Percentiles rank a stretch among this genome's conserved stretches.
phyloP scores from a whole-genome alignment of 805 yeast species.

The Komagataella mondaviorum region DNA sequence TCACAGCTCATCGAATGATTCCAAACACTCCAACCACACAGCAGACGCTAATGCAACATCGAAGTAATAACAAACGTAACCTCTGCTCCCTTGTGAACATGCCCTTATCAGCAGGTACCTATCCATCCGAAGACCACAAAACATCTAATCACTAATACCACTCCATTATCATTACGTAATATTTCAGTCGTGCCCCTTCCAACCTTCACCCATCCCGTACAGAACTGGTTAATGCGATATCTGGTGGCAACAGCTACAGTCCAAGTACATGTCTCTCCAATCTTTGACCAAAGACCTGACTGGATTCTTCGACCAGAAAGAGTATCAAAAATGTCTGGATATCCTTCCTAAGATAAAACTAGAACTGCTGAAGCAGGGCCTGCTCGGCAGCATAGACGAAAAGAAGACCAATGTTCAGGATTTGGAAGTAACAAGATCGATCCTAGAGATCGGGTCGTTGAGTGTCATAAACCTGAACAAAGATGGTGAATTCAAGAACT shows the following conservation, averaged over 20 bases:
- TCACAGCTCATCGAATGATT: neutral
- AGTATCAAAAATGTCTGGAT: conserved; percentile 46
- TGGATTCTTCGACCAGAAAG: conserved; percentile 42
- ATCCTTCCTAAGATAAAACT: conserved; percentile 63
- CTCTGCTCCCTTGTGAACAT: neutral
- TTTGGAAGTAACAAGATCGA: conserved; percentile 64
- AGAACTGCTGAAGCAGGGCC: conserved; percentile 62
- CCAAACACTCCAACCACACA: neutral
- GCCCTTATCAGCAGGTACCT: no score
- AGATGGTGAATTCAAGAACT: conserved; percentile 56
- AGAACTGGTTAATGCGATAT: neutral
- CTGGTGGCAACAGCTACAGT: neutral
- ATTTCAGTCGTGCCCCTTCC: neutral
- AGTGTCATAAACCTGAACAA: conserved; percentile 54
- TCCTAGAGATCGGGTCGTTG: conserved; percentile 81
- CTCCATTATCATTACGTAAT: neutral
- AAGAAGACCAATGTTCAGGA: conserved; percentile 38
- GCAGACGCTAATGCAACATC: neutral
- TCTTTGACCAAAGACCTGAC: conserved; percentile 60
- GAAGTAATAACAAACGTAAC: no score
- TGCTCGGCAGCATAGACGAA: conserved; percentile 52
- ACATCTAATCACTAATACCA: neutral
- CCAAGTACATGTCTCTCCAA: conserved; percentile 41
- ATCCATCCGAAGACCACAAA: neutral
- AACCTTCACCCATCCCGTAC: neutral